Evolutionary conservation across 805 yeast genomes (phyloP).

Genomic region (Candida ovalis): DNA sequence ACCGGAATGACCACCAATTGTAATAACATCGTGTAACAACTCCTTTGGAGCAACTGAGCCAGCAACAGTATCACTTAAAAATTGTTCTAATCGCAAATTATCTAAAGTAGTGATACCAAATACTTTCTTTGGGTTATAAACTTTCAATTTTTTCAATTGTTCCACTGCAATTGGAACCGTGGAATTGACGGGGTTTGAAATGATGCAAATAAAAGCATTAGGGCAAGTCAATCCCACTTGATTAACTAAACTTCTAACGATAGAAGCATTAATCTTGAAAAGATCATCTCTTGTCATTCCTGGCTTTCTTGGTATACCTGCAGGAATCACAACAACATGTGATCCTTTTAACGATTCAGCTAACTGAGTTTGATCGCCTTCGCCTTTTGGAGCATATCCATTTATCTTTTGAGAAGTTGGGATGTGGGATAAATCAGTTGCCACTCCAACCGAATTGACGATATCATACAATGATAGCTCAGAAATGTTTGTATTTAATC

Average conservation of each 20-base stretch:
- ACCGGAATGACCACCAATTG: conserved; percentile 91
- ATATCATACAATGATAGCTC: conserved; percentile 81
- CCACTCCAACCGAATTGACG: conserved; percentile 81
- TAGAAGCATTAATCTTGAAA: conserved; percentile 55
- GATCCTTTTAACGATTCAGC: conserved; percentile 42
- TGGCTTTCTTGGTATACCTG: conserved; percentile 62
- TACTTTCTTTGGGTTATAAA: conserved; percentile 47
- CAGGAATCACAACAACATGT: conserved; percentile 52
- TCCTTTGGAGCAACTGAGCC: conserved; percentile 16
- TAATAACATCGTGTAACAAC: conserved; percentile 39
- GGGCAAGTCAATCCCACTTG: conserved; percentile 49
- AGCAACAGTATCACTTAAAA: conserved; percentile 3
- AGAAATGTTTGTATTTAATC: conserved; percentile 58
- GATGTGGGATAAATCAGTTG: conserved; percentile 83
- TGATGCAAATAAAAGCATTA: conserved; percentile 50
- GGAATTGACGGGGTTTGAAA: conserved; percentile 59
- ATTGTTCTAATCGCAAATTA: conserved; percentile 38
- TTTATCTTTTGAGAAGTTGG: conserved; percentile 22
- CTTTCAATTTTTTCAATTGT: conserved; percentile 48
- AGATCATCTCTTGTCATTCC: conserved; percentile 65
- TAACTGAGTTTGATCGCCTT: conserved; percentile 32
- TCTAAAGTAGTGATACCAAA: conserved; percentile 61
- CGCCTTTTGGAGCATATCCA: conserved; percentile 24
- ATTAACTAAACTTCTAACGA: conserved; percentile 46
- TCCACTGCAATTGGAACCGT: conserved; percentile 60